phyloP scores from a whole-genome alignment of 345 rosid genomes.

The Lumnitzera racemosa region DNA sequence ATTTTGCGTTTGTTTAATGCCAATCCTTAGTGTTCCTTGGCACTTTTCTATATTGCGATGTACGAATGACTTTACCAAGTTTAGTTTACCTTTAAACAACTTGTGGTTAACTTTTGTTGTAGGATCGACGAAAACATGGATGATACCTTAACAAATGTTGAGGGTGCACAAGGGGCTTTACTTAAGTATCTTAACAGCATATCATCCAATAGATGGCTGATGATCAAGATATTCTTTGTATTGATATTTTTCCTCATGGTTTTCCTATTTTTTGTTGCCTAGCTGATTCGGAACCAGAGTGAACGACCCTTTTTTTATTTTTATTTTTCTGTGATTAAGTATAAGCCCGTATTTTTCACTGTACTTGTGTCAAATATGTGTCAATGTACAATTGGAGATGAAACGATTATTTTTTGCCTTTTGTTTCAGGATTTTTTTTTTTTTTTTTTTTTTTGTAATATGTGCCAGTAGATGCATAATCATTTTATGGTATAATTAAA shows the following conservation, averaged over 20 bases:
- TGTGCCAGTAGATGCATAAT: too few species aligned
- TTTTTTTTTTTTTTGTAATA: too few species aligned
- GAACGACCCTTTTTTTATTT: background rate
- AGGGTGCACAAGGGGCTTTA: constrained; percentile 41
- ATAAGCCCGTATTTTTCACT: too few species aligned
- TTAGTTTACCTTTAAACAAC: background rate
- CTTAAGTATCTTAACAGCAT: constrained; percentile 37
- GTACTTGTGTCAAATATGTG: too few species aligned
- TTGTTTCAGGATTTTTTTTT: too few species aligned
- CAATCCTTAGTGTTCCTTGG: background rate
- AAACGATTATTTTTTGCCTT: too few species aligned
- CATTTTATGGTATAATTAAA: too few species aligned
- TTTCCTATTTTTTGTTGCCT: constrained; percentile 42
- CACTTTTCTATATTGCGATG: background rate
- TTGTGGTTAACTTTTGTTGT: background rate
- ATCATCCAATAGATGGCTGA: constrained; percentile 38
- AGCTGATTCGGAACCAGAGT: constrained; percentile 11
- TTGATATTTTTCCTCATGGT: constrained; percentile 38
- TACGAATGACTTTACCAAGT: background rate
- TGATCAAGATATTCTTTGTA: constrained; percentile 42
- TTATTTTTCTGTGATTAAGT: constrained; percentile 3
- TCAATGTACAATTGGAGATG: too few species aligned
- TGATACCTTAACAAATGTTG: constrained; percentile 31
- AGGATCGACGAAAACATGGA: constrained; percentile 51
- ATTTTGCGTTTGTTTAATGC: too few species aligned